These are phyloP conservation scores for Phytophthora citrophthora DNA, from an alignment of 352 stramenopile species.

Conservation along the genomic window DNA sequence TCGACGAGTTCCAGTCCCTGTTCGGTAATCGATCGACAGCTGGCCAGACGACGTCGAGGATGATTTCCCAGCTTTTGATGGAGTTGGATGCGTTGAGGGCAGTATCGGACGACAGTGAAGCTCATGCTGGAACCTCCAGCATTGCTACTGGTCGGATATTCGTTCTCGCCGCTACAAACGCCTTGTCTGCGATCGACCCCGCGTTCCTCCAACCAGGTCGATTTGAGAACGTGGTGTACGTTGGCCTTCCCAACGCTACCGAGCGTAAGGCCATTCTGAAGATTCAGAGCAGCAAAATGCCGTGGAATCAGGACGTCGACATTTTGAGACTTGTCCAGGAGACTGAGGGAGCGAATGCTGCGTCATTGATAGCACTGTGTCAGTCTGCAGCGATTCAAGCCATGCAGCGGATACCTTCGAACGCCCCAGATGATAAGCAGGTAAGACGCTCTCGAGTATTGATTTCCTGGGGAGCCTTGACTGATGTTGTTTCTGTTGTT, in stretches of 20 bases:
- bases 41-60: slow-evolving; percentile 77
- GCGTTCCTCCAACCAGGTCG: slow-evolving; percentile 85
- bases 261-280: slow-evolving; percentile 73
- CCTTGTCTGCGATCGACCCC: slow-evolving; percentile 74
- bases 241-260: slow-evolving; percentile 58
- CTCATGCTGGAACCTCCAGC: slow-evolving; percentile 14
- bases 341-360: slow-evolving; percentile 72
- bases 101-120: slow-evolving; percentile 51
- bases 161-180: slow-evolving; percentile 83
- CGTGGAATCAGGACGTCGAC: slow-evolving; percentile 64
- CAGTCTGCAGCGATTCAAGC: slow-evolving; percentile 73
- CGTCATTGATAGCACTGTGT: slow-evolving; percentile 77
- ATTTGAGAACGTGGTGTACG: slow-evolving; percentile 86
- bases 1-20: slow-evolving; percentile 89
- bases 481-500: not conserved
- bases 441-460: slow-evolving; percentile 17
- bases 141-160: slow-evolving; percentile 63
- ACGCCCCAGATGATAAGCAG: slow-evolving; percentile 32
- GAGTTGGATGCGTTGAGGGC: slow-evolving; percentile 81
- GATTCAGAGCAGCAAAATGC: slow-evolving; percentile 73
- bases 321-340: slow-evolving; percentile 51
- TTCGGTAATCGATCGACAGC: slow-evolving; percentile 82
- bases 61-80: slow-evolving; percentile 88
- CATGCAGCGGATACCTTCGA: slow-evolving; percentile 64
- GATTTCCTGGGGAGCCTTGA: not conserved